Evolutionary conservation across 768 basidiomycete species (phyloP).

Genomic region (Flagelloscypha sp.): DNA sequence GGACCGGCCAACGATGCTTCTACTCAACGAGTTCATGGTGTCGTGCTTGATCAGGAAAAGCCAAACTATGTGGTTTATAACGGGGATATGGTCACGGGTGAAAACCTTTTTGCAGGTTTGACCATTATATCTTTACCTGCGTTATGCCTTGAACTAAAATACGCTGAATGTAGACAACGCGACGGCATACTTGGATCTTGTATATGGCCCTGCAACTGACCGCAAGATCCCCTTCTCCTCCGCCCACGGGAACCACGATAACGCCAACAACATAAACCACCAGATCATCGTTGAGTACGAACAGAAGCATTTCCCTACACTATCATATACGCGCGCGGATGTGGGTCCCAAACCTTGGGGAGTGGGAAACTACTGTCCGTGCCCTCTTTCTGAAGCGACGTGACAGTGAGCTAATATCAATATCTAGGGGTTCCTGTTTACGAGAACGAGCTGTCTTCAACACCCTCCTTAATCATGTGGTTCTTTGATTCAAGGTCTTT

Average conservation of each 20-base stretch:
- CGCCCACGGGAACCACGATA: constrained; percentile 14
- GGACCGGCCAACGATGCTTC: constrained; percentile 8
- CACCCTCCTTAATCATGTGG: constrained; percentile 13
- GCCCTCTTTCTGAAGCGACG: neutral
- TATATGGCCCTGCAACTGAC: constrained; percentile 9
- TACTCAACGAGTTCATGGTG: too few species aligned
- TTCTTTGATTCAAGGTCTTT: constrained; percentile 15
- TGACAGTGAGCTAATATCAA: neutral
- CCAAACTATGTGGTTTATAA: constrained; percentile 14
- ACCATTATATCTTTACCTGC: too few species aligned
- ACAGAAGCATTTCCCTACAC: constrained; percentile 10
- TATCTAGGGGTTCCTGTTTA: constrained; percentile 12
- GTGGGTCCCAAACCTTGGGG: constrained; percentile 13
- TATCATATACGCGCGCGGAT: constrained; percentile 13
- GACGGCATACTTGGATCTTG: constrained; percentile 11
- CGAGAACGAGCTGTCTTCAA: constrained; percentile 2
- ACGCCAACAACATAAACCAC: constrained; percentile 11
- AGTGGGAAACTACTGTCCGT: constrained; percentile 11
- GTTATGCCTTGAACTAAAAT: neutral
- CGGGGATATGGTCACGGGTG: constrained; percentile 12
- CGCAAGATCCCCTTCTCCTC: constrained; percentile 11
- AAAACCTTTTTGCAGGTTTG: too few species aligned
- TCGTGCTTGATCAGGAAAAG: constrained; percentile 10
- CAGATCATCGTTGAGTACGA: constrained; percentile 14
- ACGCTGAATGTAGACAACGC: constrained; percentile 6